Conservation (phyloP, 768 basidiomycete species). For the Hypsizygus marmoreus region DNA sequence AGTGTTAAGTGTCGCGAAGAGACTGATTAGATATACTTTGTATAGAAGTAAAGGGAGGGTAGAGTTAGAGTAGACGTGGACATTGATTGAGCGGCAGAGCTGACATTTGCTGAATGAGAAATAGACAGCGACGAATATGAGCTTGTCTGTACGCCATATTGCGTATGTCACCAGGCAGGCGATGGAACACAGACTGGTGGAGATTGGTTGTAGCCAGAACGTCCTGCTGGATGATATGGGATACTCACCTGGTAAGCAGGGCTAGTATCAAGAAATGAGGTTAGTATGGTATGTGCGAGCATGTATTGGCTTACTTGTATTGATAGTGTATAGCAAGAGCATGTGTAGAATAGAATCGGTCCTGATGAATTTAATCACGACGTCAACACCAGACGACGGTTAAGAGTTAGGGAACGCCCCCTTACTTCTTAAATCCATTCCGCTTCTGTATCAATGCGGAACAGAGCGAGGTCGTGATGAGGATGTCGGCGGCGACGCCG, state of each 20-base stretch:
- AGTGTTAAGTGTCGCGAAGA: slow-evolving; percentile 1
- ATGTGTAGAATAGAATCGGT: slow-evolving; percentile 8
- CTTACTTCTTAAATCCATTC: slow-evolving; percentile 2
- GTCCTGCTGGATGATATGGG: neutral
- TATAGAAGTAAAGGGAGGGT: neutral
- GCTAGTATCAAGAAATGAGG: too few relatives aligned
- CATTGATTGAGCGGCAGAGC: too few relatives aligned
- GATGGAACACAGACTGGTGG: slow-evolving; percentile 7
- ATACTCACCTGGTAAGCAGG: slow-evolving; percentile 4
- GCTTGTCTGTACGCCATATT: slow-evolving; percentile 9
- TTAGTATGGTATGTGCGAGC: neutral
- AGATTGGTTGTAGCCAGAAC: neutral
- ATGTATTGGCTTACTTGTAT: slow-evolving; percentile 1
- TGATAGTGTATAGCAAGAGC: slow-evolving; percentile 5
- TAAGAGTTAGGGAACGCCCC: neutral
- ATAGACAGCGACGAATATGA: slow-evolving; percentile 13
- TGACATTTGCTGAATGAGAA: slow-evolving; percentile 9
- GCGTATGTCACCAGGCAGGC: slow-evolving; percentile 9
- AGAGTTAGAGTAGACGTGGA: neutral
- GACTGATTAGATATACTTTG: slow-evolving; percentile 9
- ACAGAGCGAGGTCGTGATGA: slow-evolving; percentile 5
- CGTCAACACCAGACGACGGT: neutral
- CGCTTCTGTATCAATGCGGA: neutral
- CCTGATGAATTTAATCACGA: neutral
- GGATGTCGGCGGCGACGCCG: slow-evolving; percentile 1